These are phyloP conservation scores for Agastache rugosa DNA, from an alignment of 257 asterid species.

Conservation along the genomic window DNA sequence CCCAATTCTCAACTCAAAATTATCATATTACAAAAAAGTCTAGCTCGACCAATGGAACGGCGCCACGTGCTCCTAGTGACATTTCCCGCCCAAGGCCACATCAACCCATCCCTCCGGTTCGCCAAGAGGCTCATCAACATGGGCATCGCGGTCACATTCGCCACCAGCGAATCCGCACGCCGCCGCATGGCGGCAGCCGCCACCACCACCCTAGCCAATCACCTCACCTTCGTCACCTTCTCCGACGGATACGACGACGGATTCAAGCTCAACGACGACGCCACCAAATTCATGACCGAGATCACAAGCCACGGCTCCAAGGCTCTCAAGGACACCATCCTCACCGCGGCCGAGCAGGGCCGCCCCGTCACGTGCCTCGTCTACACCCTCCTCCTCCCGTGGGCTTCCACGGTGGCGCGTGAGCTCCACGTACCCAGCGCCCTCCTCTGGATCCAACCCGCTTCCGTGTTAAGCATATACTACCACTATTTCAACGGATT, in stretches of 20 bases:
- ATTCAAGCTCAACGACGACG: constrained; percentile 33
- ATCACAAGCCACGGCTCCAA: constrained; percentile 44
- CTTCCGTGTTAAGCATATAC: constrained; percentile 57
- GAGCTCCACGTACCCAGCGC: constrained; percentile 54
- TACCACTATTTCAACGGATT: constrained; percentile 61
- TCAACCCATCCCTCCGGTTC: constrained; percentile 70
- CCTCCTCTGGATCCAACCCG: constrained; percentile 73
- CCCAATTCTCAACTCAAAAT: neutral
- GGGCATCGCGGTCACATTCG: constrained; percentile 61
- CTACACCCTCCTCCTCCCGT: constrained; percentile 59
- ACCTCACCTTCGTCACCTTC: constrained; percentile 47
- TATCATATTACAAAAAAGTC: too few species aligned
- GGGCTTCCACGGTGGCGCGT: constrained; percentile 64
- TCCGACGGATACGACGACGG: constrained; percentile 69
- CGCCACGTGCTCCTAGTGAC: constrained; percentile 59
- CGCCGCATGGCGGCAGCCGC: constrained; percentile 42
- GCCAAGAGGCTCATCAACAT: constrained; percentile 51
- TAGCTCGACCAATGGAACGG: constrained; percentile 22
- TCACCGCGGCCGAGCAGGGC: constrained; percentile 35
- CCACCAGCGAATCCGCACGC: constrained; percentile 48
- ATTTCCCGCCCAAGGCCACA: constrained; percentile 67
- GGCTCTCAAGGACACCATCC: constrained; percentile 36
- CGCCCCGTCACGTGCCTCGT: constrained; percentile 53
- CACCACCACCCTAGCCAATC: constrained; percentile 17
- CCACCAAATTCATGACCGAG: constrained; percentile 27